Conservation (phyloP, 352 stramenopile genomes). For the Nothophytophthora sp. region DNA sequence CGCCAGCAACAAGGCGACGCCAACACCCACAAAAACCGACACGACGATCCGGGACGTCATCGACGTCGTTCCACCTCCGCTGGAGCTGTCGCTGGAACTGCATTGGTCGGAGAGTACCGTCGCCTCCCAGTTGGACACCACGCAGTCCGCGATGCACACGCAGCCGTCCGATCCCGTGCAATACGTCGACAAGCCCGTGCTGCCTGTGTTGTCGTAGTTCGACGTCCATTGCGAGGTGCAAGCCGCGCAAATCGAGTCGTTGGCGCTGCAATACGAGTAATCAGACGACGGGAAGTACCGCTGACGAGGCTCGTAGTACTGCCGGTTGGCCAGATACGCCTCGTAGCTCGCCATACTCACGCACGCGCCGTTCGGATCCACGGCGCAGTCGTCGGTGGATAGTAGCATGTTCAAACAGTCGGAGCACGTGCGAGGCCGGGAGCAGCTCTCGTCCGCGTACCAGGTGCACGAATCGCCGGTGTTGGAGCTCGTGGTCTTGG, state of each 20-base stretch:
- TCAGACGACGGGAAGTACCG: slow-evolving; percentile 42
- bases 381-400: slow-evolving; percentile 22
- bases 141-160: slow-evolving; percentile 43
- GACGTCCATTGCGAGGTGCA: slow-evolving; percentile 32
- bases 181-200: slow-evolving; percentile 18
- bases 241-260: slow-evolving; percentile 33
- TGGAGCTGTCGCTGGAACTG: slow-evolving; percentile 5
- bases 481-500: no score
- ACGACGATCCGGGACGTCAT: slow-evolving; percentile 26
- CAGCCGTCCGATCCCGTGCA: slow-evolving; percentile 36
- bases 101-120: slow-evolving; percentile 30
- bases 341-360: slow-evolving; percentile 38
- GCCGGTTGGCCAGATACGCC: slow-evolving; percentile 30
- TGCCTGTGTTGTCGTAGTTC: slow-evolving; percentile 27
- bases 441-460: slow-evolving; percentile 26
- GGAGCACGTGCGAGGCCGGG: slow-evolving; percentile 20
- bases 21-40: slow-evolving; percentile 23
- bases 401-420: slow-evolving; percentile 36
- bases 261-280: slow-evolving; percentile 40
- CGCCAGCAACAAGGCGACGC: slow-evolving; percentile 20
- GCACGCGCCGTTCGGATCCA: slow-evolving; percentile 34
- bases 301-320: slow-evolving; percentile 48
- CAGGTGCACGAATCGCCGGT: slow-evolving; percentile 37
- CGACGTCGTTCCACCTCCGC: slow-evolving; percentile 7
- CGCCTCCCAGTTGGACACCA: slow-evolving; percentile 24